Conservation (phyloP, 2,329 filamentous ascomycete species). For the Xylaria sp. region DNA sequence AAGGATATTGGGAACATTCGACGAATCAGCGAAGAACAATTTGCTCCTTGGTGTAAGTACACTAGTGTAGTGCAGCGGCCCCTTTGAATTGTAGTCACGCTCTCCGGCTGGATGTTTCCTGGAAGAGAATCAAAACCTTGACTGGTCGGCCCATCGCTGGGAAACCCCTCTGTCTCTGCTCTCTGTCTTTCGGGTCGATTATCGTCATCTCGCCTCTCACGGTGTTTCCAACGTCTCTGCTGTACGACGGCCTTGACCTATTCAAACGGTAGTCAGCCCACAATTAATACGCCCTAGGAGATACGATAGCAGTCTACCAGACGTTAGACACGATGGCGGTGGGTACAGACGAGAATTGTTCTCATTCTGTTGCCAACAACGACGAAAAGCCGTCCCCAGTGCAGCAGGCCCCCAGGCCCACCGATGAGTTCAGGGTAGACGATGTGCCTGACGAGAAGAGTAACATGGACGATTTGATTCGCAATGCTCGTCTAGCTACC, state of each 20-base stretch:
- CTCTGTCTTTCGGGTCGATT: slow-evolving; percentile 6
- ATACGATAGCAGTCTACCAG: slow-evolving; percentile 7
- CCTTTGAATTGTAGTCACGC: neutral
- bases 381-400: slow-evolving; percentile 36
- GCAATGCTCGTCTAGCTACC: slow-evolving; percentile 62
- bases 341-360: slow-evolving; percentile 34
- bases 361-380: slow-evolving; percentile 10
- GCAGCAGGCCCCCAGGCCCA: slow-evolving; percentile 21
- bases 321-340: slow-evolving; percentile 32
- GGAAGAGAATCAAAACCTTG: neutral
- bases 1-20: slow-evolving; percentile 17
- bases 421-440: slow-evolving; percentile 30
- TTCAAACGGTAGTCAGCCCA: slow-evolving; percentile 21
- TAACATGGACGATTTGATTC: slow-evolving; percentile 53
- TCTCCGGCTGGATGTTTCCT: slow-evolving; percentile 4
- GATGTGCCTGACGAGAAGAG: slow-evolving; percentile 32
- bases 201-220: slow-evolving; percentile 7
- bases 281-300: slow-evolving; percentile 26
- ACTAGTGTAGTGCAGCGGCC: neutral
- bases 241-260: slow-evolving; percentile 12
- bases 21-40: slow-evolving; percentile 33
- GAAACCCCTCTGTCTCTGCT: neutral
- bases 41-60: neutral
- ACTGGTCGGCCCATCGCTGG: slow-evolving; percentile 1
- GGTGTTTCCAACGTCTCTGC: slow-evolving; percentile 1